Conservation (phyloP, 257 asterid species). For the Mentha longifolia region DNA sequence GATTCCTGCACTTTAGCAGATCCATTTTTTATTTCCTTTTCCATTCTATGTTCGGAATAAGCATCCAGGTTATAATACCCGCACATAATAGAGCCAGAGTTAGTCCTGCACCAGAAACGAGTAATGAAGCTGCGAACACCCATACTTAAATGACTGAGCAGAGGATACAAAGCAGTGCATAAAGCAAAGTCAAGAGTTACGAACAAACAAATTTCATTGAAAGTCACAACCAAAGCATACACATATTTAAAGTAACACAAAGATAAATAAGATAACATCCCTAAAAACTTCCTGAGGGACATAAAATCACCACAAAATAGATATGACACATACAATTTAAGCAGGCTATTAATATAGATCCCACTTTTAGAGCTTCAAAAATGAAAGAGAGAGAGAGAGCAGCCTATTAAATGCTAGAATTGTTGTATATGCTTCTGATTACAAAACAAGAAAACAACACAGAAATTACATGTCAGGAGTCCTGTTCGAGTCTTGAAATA, state of each 20-base stretch:
- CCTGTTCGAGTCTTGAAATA: too few relatives aligned
- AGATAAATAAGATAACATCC: background rate
- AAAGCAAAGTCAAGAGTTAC: too few relatives aligned
- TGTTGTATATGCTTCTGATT: too few relatives aligned
- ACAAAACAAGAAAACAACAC: too few relatives aligned
- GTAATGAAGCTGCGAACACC: constrained; percentile 16
- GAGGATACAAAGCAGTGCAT: background rate
- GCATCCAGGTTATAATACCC: constrained; percentile 89
- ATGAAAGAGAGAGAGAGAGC: too few relatives aligned
- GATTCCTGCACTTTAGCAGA: constrained; percentile 51
- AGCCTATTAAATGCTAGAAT: too few relatives aligned
- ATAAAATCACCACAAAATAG: too few relatives aligned
- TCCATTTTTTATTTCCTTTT: constrained; percentile 75
- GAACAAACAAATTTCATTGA: background rate
- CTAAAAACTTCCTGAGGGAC: too few relatives aligned
- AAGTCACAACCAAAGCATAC: constrained; percentile 10
- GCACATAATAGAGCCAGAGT: constrained; percentile 36
- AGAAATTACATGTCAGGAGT: too few relatives aligned
- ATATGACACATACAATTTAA: too few relatives aligned
- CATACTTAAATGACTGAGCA: constrained; percentile 15
- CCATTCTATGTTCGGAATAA: constrained; percentile 63
- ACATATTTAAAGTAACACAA: background rate
- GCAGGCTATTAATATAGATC: too few relatives aligned
- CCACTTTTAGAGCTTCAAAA: too few relatives aligned
- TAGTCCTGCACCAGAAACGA: constrained; percentile 18